Base-by-base conservation (phyloP, 352 stramenopile species). In the Globisporangium viniferum region DNA sequence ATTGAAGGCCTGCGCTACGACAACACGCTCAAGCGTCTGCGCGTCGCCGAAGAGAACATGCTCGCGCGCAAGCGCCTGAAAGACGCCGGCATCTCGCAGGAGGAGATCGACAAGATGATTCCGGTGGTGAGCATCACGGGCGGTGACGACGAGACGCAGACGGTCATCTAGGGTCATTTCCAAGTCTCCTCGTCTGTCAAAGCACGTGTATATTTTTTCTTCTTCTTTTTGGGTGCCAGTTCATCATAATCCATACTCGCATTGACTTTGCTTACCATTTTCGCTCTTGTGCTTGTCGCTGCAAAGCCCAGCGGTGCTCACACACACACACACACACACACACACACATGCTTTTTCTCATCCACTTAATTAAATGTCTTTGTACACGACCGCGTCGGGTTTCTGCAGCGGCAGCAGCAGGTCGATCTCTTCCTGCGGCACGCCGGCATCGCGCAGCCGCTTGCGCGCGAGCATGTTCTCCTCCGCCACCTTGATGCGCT, bases 21-120 rank as follows among this genome's bases (percentile, higher is more conserved):
- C 59, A 71, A 71, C 59, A 68, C 69, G 39, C 58, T 72, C 31
- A 73, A 72, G 68, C 64, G 61, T 8, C 36, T 72, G 44, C 44
- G 58, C 20, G 58, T 71, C 7, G 59, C 49, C 1, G 58, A 72
- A 10, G 64, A 73, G 68, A 73, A 72, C 39, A 67, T 77, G 41
- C 61, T 87, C n/a, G 73, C 79, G 44, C 73, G 79, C 54, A 84
- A 84, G 61, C 79, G 75, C 49, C 58, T 87, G 66, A 69, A 75
- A 31, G 77, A 87, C 63, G 79, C 77, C 3, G 68, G 68, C 51
- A 67, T 73, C 36, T 12, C 63, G 3, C 64, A 73, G 41, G 58
- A 62, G 2, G 64, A 73, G 57, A 68, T 73, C 51, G 68, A 73
- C 49, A 62, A 54, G 46, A 68, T 73, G 58, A 54, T 73, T 20